Evolutionary conservation across 176 grass and related monocot genomes (phyloP), one percentile per base, ranked within the genome.

Genomic region (Hordeum marinum): DNA sequence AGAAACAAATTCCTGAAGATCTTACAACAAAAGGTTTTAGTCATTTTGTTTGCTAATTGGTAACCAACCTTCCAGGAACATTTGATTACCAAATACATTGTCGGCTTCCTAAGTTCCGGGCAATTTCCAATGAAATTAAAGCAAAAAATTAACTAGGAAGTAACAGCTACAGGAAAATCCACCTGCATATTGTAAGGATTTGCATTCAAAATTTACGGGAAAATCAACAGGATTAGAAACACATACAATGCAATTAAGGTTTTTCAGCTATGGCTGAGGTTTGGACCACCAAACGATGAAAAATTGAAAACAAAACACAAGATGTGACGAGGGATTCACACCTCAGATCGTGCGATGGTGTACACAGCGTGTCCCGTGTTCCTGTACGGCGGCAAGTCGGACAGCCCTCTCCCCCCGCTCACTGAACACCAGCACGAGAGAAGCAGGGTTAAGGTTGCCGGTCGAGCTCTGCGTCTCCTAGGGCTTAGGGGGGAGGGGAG

Each of bases 311-410:
- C 54, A 57, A 21, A 29, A 57, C 18, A 57, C 9, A 46, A 23
- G 72, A 64, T 12, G 43, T 17, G 35, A 29, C 0, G 31, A 78
- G 45, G 29, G 52, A 64, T 23, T 54, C 73, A 60, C 81, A 98
- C 95, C 93, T 98, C 93, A 31, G 88, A 86, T 87, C 93, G 87
- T 27, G 93, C 81, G 83, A 98, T 94, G 81, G 89, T 92, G 91
- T 89, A 95, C 4, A 95, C 63, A 0, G 96, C 96, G 73, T 98
- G 96, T 10, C 59, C 91, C 21, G 96, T 98, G 89, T 90, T 95
- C 82, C 79, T 93, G 78, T 98, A 98, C 74, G 78, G 85, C 39
- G 91, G 91, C 11, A 98, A 5, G 54, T 39, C 78, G 6, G 89
- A 62, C 57, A 40, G 40, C 0, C 87, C 88, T 66, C 87, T 86